Evolutionary conservation across 768 basidiomycete genomes (phyloP), one percentile per base, ranked within the genome.

Genomic region (Boletus sensibilis): DNA sequence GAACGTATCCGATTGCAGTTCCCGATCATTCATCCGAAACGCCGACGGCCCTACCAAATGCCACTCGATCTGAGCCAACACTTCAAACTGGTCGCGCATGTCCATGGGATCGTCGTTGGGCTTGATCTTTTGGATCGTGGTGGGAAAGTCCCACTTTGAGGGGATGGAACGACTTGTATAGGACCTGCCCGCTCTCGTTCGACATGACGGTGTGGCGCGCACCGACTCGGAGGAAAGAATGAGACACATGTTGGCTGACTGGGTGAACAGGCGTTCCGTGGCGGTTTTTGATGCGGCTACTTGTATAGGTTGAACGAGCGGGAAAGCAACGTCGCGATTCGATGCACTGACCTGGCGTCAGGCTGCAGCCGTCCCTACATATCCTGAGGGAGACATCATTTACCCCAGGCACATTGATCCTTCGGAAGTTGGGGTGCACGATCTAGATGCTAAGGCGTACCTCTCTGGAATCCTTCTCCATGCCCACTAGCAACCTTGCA

Each of bases 121-220:
- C 25, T 34, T 60, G 55, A 71, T 56, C 40, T 65, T 72, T 52
- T 62, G 27, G 34, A 73, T 34, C 25, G 60, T 72, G 13, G 71
- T 69, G 27, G 27, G 27, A 29, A 29, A 7, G 27, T 29, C 27
- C 27, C 27, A 37, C 12, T 16, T 29, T 35, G 27, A 51, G 21
- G 18, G 44, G 21, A 18, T 38, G 27, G 16, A 31, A 27, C 8
- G 38, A n/a, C 35, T 18, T 39, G 35, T 37, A 53, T 13, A 29
- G 37, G 35, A 46, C 9, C 34, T 34, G 55, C 5, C 35, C 43
- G 16, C 25, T 44, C 31, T 57, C 46, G 25, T 48, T 25, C 25
- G 38, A 12, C 55, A 34, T 25, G 46, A 43, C 7, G 13, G 41
- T 13, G 29, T 55, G 43, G 21, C 40, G 21, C 40, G 18, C 20